A percentile compares a stretch with the other conserved stretches of the same genome.
phyloP scores from a whole-genome alignment of 2,329 filamentous ascomycete genomes.

The Phyllosticta paracitricarpa region DNA sequence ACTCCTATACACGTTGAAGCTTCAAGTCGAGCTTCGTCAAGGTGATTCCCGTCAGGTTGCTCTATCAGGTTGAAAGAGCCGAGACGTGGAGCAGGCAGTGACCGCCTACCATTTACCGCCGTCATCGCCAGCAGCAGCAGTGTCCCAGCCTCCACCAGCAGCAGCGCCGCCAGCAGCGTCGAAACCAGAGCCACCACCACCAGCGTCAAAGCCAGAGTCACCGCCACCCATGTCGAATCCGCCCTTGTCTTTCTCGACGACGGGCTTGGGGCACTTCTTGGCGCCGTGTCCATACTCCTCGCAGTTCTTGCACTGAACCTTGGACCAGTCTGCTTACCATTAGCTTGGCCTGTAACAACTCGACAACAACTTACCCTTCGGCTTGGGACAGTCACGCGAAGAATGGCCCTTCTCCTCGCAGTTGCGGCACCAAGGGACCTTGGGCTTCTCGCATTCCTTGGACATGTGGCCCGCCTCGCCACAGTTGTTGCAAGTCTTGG shows the following conservation, averaged over 20 bases:
- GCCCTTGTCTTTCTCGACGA: constrained; percentile 12
- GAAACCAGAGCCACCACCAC: not conserved
- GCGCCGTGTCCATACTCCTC: constrained; percentile 5
- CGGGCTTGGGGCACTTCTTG: constrained; percentile 23
- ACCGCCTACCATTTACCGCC: constrained; percentile 1
- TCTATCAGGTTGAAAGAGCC: not conserved
- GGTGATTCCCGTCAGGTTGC: no score
- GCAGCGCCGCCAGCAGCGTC: not conserved
- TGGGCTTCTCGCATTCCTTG: constrained; percentile 28
- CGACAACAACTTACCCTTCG: constrained; percentile 23
- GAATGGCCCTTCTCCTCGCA: constrained; percentile 55
- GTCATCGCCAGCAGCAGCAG: not conserved
- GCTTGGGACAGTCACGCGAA: constrained; percentile 47
- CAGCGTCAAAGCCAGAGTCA: not conserved
- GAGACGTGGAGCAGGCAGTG: not conserved
- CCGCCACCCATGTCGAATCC: not conserved
- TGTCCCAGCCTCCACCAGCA: not conserved
- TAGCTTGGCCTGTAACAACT: not conserved
- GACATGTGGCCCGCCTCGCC: constrained; percentile 26
- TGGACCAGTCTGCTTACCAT: constrained; percentile 29
- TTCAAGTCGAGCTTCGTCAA: not conserved
- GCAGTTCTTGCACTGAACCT: constrained; percentile 40
- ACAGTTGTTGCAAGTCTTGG: constrained; percentile 27
- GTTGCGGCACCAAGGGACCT: constrained; percentile 43
- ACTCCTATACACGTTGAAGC: not conserved